Base-by-base conservation (phyloP, 225 moss, liverwort and hornwort genomes). In the Asterella californica region DNA sequence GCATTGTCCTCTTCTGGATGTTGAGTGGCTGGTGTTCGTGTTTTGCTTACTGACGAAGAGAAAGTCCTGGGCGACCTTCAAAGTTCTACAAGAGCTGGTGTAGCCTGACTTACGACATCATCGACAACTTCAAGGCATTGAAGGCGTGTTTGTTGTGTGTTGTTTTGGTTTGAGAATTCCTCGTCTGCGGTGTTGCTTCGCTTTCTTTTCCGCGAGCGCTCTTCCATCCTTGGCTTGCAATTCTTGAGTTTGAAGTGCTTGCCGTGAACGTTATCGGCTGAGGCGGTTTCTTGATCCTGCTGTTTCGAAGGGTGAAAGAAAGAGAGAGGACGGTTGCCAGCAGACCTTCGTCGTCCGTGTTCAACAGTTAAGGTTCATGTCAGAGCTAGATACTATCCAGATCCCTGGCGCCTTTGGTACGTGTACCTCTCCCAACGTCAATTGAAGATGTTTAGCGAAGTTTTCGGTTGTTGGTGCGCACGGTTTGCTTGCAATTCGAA, bases 281-380 rank as follows among this genome's bases (percentile, higher is more conserved):
- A 76, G 59, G 75, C 32, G 14, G 52, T 9, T 74, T 76, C 75
- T 76, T 76, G 75, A 59, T 60, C 55, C 48, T 29, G 21, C n/a
- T 74, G 59, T 61, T 70, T 73, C 32, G 24, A 76, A 79, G 75
- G 78, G 74, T 50, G 61, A 42, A n/a, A 76, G 81, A 66, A 81
- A 76, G 81, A 84, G 75, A 78, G 78, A 79, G 79, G 74, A 77
- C 76, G 67, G 72, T 68, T 74, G 59, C 70, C 74, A 76, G 79
- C 83, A 83, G 79, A 85, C 80, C 82, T 79, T 67, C 74, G 84
- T 81, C 73, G 83, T 70, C 71, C 79, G 83, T 78, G 78, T 79
- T 78, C 82, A 79, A 47, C 85, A 90, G 83, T 81, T 77, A 82
- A 90, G 85, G 90, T 90, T 90, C 90, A 90, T 90, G 90, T 90